Base-by-base conservation (phyloP, 1,284 basidiomycete species). In the Thelephora terrestris region DNA sequence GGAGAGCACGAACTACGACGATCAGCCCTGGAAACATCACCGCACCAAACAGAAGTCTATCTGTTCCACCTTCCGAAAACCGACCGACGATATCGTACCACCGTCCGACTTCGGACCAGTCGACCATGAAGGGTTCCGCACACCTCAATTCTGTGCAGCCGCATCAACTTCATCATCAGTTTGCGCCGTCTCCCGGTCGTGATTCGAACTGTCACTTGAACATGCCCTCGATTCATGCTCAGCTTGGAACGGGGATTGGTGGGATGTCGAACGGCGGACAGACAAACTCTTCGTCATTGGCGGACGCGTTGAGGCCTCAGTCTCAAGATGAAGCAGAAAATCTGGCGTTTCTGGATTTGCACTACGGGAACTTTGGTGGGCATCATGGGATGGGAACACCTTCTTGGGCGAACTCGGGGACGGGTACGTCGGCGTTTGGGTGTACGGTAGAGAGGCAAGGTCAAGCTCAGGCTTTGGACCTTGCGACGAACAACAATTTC, bases 281-380 rank as follows among this genome's bases (percentile, higher is more conserved):
- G 3, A 14, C 39, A 6, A 23, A 12, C 25, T 42, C 39, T 5
- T 42, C 39, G 20, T 37, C 35, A 16, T 25, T 42, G 25, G 39
- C 39, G 25, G 39, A 42, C n/a, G 39, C 39, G 12, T 21, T 42
- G 25, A 42, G 21, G 32, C 47, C 46, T 9, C 43, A 36, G 16
- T 17, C 35, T 7, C 45, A 49, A 42, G 38, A 47, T 45, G 20
- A 42, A 21, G 21, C 16, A 12, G 53, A 64, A 35, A 70, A 75
- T 43, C 61, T 85, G 4, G 76, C 83, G 1, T 87, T 84, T 62
- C 69, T 87, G 49, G 84, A 87, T 61, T 59, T 87, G 59, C 84
- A 87, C 59, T 81, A 78, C 57, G 62, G 61, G 16, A 48, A 57
- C 50, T 53, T 56, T 52, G 45, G 55, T 50, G 42, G 55, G 47